Conservation (phyloP, 257 asterid species). For the Nicotiana otophora region DNA sequence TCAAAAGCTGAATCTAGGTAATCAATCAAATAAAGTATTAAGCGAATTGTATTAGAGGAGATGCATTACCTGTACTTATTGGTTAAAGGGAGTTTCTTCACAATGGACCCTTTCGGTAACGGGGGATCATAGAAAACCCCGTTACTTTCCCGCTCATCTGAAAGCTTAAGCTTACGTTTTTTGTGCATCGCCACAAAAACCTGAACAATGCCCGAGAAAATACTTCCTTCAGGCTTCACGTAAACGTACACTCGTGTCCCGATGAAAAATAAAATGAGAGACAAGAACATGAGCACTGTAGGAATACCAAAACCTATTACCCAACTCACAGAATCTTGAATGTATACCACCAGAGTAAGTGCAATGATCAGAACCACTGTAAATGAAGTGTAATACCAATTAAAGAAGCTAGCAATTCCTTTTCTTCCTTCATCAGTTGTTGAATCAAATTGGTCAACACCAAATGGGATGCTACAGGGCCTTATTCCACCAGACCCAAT, state of each 20-base stretch:
- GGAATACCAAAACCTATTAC: conserved; percentile 58
- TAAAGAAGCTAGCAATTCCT: conserved; percentile 76
- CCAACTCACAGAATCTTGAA: conserved; percentile 79
- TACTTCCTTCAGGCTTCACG: conserved; percentile 70
- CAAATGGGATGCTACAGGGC: conserved; percentile 93
- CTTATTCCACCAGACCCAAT: conserved; percentile 79
- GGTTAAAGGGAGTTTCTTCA: conserved; percentile 42
- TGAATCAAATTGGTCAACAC: conserved; percentile 83
- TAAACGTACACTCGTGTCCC: conserved; percentile 53
- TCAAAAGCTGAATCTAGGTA: not conserved
- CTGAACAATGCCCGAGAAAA: conserved; percentile 49
- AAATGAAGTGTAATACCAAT: conserved; percentile 83
- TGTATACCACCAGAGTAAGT: conserved; percentile 58
- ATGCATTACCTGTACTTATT: conserved; percentile 38
- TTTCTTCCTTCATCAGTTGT: conserved; percentile 55
- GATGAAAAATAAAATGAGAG: conserved; percentile 44
- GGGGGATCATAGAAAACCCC: conserved; percentile 53
- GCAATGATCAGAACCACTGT: conserved; percentile 58
- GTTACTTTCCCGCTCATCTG: not conserved
- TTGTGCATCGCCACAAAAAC: conserved; percentile 45
- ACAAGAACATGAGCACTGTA: conserved; percentile 45
- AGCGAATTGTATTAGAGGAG: not conserved
- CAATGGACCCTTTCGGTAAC: conserved; percentile 2
- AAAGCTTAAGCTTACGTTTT: conserved; percentile 47
- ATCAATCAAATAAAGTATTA: not conserved